Conservation (phyloP, 2,329 filamentous ascomycete genomes). For the Neonectria hederae region DNA sequence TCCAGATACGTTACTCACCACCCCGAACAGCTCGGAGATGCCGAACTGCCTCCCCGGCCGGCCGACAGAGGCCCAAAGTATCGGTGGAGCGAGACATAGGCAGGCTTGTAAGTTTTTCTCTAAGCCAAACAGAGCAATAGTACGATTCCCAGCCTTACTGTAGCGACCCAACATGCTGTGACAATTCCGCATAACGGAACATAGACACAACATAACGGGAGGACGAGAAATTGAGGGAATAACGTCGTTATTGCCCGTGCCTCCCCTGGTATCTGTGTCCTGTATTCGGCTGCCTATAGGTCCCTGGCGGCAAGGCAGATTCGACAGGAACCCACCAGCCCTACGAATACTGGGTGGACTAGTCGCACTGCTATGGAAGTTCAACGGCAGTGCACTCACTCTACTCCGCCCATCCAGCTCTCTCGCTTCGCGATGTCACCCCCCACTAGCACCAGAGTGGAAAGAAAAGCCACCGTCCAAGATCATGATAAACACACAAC, state of each 20-base stretch:
- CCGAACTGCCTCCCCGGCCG: conserved; percentile 9
- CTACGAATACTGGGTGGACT: background rate
- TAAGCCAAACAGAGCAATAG: conserved; percentile 12
- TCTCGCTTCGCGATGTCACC: background rate
- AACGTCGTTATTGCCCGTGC: background rate
- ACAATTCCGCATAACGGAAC: background rate
- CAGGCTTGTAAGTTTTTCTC: background rate
- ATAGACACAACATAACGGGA: background rate
- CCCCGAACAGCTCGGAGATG: conserved; percentile 5
- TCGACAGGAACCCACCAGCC: conserved; percentile 17
- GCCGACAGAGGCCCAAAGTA: background rate
- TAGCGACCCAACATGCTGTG: background rate
- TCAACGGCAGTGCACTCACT: background rate
- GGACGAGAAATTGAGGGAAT: background rate
- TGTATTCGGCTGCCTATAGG: conserved; percentile 2
- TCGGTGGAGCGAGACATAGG: conserved; percentile 2
- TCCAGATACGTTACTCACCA: conserved; percentile 17
- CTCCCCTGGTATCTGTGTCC: conserved; percentile 4
- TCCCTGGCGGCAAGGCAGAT: conserved; percentile 24
- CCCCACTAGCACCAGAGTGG: background rate
- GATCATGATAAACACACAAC: background rate
- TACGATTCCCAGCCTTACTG: background rate
- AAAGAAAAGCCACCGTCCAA: background rate
- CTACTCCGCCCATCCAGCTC: background rate
- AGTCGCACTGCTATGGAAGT: background rate